These are phyloP conservation scores for Coemansia sp. DNA, from an alignment of 192 early-diverging fungal genomes.

Conservation along the genomic window DNA sequence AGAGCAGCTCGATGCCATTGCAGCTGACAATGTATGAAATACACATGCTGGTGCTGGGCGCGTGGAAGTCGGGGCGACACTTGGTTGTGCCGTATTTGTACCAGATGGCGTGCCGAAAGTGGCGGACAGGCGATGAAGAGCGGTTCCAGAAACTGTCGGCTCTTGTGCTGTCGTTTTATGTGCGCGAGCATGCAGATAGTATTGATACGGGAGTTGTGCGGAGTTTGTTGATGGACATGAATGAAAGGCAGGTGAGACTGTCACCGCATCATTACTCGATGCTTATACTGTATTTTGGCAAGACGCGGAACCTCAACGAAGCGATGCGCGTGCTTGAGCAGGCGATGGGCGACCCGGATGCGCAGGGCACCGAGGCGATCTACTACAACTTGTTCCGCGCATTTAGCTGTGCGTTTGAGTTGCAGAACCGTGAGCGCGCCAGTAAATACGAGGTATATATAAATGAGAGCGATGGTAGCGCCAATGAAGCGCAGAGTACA, in stretches of 20 bases:
- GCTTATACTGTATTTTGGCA: slow-evolving; percentile 50
- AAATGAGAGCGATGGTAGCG: background rate
- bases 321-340: slow-evolving; percentile 32
- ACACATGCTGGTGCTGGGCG: slow-evolving; percentile 37
- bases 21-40: slow-evolving; percentile 33
- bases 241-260: slow-evolving; percentile 21
- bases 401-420: slow-evolving; percentile 18
- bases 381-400: slow-evolving; percentile 47
- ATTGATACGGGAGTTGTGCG: slow-evolving; percentile 19
- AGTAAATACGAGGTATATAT: background rate
- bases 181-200: slow-evolving; percentile 23
- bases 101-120: slow-evolving; percentile 22
- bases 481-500: background rate
- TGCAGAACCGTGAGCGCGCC: background rate
- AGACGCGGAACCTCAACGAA: slow-evolving; percentile 25
- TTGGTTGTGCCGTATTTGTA: slow-evolving; percentile 39
- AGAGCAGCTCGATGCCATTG: slow-evolving; percentile 16
- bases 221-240: slow-evolving; percentile 34
- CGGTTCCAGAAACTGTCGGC: slow-evolving; percentile 39
- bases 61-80: slow-evolving; percentile 47
- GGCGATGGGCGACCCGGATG: slow-evolving; percentile 34
- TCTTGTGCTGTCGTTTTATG: slow-evolving; percentile 44
- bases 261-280: slow-evolving; percentile 42
- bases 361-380: slow-evolving; percentile 26
- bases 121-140: slow-evolving; percentile 9